A percentile compares a stretch with the other conserved stretches of the same genome.
phyloP scores from a whole-genome alignment of 2,329 filamentous ascomycete genomes.

The Rutstroemia sp. region DNA sequence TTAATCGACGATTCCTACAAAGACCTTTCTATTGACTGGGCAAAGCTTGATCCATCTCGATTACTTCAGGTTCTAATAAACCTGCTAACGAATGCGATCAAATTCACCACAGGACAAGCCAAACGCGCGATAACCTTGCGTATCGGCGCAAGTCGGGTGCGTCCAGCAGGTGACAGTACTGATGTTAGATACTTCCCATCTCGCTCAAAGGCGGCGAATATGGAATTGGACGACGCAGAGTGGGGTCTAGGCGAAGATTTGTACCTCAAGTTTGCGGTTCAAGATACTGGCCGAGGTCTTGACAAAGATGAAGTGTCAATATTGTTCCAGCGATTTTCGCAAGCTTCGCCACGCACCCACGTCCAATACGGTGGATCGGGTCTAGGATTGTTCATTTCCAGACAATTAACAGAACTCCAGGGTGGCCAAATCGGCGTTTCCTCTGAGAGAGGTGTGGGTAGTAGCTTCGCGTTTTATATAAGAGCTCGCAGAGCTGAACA shows the following conservation, averaged over 20 bases:
- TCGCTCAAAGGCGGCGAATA: conserved; percentile 24
- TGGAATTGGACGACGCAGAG: conserved; percentile 26
- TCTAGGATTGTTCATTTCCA: conserved; percentile 72
- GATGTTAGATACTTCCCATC: conserved; percentile 31
- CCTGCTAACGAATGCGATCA: conserved; percentile 73
- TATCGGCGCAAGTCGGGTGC: conserved; percentile 24
- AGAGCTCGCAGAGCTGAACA: conserved; percentile 30
- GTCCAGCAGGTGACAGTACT: conserved; percentile 41
- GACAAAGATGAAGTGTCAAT: conserved; percentile 63
- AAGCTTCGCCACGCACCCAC: conserved; percentile 71
- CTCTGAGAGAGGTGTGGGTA: conserved; percentile 59
- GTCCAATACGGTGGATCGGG: conserved; percentile 81
- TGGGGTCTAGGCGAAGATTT: conserved; percentile 68
- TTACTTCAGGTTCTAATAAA: conserved; percentile 79
- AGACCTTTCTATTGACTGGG: conserved; percentile 60
- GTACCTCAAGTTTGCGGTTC: conserved; percentile 66
- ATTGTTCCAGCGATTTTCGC: conserved; percentile 67
- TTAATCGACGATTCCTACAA: conserved; percentile 61
- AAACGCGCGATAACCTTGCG: conserved; percentile 42
- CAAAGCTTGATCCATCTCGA: conserved; percentile 67
- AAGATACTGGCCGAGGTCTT: conserved; percentile 70
- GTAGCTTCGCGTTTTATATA: conserved; percentile 71
- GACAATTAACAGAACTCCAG: conserved; percentile 71
- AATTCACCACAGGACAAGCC: conserved; percentile 66
- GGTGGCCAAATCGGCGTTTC: conserved; percentile 74